Evolutionary conservation across 352 stramenopile genomes (phyloP).

Genomic region (Phytophthora sp.): DNA sequence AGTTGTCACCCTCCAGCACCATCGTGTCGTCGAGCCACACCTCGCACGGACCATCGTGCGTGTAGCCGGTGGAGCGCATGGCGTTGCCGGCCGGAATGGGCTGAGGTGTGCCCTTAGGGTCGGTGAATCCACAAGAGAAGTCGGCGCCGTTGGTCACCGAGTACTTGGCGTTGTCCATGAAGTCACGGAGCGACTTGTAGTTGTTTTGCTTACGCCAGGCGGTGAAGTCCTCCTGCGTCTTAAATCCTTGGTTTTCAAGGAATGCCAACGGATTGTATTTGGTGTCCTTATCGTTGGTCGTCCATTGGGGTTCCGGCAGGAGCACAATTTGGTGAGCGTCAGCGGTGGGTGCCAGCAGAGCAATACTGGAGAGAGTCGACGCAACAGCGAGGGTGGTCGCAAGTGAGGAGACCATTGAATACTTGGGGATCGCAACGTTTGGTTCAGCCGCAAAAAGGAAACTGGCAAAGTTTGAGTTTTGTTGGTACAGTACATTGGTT

Average conservation of each 20-base stretch:
- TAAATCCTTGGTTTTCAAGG: slow-evolving; percentile 44
- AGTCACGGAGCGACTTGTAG: slow-evolving; percentile 38
- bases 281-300: slow-evolving; percentile 18
- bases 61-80: slow-evolving; percentile 52
- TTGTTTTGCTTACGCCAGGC: background rate
- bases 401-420: slow-evolving; percentile 12
- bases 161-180: slow-evolving; percentile 11
- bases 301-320: slow-evolving; percentile 34
- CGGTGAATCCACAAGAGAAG: slow-evolving; percentile 41
- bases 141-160: slow-evolving; percentile 14
- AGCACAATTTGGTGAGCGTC: slow-evolving; percentile 41
- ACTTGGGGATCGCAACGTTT: background rate
- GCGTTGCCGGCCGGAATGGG: slow-evolving; percentile 29
- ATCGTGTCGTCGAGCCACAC: slow-evolving; percentile 42
- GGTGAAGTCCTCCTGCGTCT: slow-evolving; percentile 36
- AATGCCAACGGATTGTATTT: slow-evolving; percentile 43
- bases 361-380: slow-evolving; percentile 27
- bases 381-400: slow-evolving; percentile 19
- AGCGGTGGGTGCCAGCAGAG: slow-evolving; percentile 14
- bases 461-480: background rate
- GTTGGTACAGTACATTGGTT: too few relatives aligned
- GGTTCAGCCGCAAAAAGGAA: slow-evolving; percentile 10
- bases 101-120: slow-evolving; percentile 30
- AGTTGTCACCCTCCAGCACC: slow-evolving; percentile 32
- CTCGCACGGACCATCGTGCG: slow-evolving; percentile 42